Evolutionary conservation across 2,329 filamentous ascomycete species (phyloP), one percentile per base, ranked within the genome.

Genomic region (Bipolaris gigantea): DNA sequence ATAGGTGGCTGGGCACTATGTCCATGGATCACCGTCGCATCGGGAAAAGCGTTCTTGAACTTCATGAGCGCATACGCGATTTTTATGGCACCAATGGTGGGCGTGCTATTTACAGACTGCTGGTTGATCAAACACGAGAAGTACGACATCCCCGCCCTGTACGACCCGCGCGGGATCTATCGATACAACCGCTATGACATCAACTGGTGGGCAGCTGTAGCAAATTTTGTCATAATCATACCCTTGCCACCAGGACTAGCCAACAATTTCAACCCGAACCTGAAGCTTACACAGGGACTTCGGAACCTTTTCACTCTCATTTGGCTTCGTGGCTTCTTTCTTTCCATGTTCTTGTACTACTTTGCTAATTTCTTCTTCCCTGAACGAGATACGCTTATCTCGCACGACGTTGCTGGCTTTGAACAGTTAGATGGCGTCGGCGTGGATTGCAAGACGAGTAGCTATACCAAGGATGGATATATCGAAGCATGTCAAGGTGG

Each of bases 231-330:
- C 13, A 50, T 53, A 3, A 56, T 68, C 39, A 50, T 53, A 1
- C 64, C 64, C 1, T 35, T 50, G 4, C 41, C 66, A 4, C 64
- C 65, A 15, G 59, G 56, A 8, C 45, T 68, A 4, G 62, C 57
- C 2, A 56, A 63, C 34, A 62, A 60, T 4, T 52, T 65, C 40
- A 58, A 62, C n/a, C 50, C 63, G 0, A 53, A 42, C 1, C 30
- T 63, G 3, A 44, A 53, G 6, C 56, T 62, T 65, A 66, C 47
- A 2, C n/a, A 38, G 1, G 57, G 57, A 6, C 45, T 60, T 9
- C 32, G 67, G 66, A 34, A 67, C 60, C 18, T 57, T 48, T 75
- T 74, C 40, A 65, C 75, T 6, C 75, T 71, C 59, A 73, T 74
- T 4, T 77, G 75, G 59, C 69, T 62, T 4, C 69, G 66, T 34